Evolutionary conservation across 345 rosid genomes (phyloP).

Genomic region (Zanthoxylum bungeanum): DNA sequence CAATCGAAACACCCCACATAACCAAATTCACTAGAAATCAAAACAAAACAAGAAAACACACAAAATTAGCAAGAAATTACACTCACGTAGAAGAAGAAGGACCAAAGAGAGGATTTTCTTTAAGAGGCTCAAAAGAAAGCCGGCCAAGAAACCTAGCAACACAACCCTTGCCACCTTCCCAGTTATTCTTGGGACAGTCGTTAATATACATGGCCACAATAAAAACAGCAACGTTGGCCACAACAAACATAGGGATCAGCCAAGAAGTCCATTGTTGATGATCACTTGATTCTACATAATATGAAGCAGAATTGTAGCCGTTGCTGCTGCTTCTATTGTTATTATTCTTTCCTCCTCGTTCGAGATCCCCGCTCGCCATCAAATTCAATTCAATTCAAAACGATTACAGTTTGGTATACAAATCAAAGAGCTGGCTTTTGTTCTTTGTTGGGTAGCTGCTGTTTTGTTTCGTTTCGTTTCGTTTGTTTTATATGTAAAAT

Average conservation of each 20-base stretch:
- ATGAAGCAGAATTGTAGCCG: constrained; percentile 17
- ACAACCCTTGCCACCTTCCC: constrained; percentile 41
- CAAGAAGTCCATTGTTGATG: constrained; percentile 88
- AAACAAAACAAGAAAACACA: background rate
- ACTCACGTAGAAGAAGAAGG: constrained; percentile 88
- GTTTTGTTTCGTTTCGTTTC: too few relatives aligned
- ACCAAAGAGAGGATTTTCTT: constrained; percentile 90
- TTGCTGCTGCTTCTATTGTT: constrained; percentile 19
- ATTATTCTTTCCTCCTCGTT: constrained; percentile 42
- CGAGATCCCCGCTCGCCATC: constrained; percentile 67
- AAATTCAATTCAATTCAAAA: too few relatives aligned
- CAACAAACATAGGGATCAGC: constrained; percentile 79
- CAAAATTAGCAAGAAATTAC: background rate
- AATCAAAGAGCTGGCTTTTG: too few relatives aligned
- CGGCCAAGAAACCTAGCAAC: constrained; percentile 77
- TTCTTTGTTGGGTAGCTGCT: constrained; percentile 10
- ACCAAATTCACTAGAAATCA: background rate
- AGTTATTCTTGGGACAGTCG: constrained; percentile 69
- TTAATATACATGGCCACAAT: constrained; percentile 74
- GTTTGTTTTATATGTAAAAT: background rate
- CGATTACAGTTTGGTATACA: background rate
- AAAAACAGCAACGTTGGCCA: constrained; percentile 69
- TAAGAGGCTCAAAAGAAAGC: constrained; percentile 79
- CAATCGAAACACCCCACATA: background rate
- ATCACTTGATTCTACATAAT: constrained; percentile 40